Evolutionary conservation across 345 rosid genomes (phyloP).

Genomic region (Populus euphratica): DNA sequence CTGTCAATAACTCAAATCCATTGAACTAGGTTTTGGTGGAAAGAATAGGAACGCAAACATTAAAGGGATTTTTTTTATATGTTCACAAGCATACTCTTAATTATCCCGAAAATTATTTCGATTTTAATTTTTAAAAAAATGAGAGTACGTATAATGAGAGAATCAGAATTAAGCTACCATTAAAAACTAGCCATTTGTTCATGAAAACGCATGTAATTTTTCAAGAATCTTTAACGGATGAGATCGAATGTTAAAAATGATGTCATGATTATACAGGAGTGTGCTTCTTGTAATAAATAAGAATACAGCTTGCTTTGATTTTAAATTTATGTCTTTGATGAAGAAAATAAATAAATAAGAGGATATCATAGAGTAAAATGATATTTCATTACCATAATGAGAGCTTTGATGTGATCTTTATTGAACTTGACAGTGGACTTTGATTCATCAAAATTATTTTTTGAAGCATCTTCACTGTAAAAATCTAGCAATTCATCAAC

Average conservation of each 20-base stretch:
- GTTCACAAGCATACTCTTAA: not conserved
- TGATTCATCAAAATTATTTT: not conserved
- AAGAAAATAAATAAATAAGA: not conserved
- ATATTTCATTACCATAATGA: slow-evolving; percentile 22
- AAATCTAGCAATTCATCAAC: slow-evolving; percentile 27
- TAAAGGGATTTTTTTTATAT: not conserved
- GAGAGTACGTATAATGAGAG: not conserved
- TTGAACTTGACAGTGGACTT: slow-evolving; percentile 21
- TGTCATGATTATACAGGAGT: not conserved
- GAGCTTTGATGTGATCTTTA: slow-evolving; percentile 27
- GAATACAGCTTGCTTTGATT: not conserved
- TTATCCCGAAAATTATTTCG: not conserved
- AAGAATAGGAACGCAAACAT: not conserved
- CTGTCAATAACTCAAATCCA: not conserved
- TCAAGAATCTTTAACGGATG: not conserved
- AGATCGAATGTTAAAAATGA: not conserved
- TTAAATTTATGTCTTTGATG: not conserved
- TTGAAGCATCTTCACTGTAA: slow-evolving; percentile 9
- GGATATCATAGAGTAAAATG: not conserved
- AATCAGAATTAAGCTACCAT: not conserved
- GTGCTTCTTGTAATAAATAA: not conserved
- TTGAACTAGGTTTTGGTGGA: not conserved
- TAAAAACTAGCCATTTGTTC: not conserved
- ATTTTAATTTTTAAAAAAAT: not conserved
- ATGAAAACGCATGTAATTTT: not conserved